Evolutionary conservation across 306 rosid genomes (phyloP), one percentile per base, ranked within the genome.

Genomic region (Cucumis melo): DNA sequence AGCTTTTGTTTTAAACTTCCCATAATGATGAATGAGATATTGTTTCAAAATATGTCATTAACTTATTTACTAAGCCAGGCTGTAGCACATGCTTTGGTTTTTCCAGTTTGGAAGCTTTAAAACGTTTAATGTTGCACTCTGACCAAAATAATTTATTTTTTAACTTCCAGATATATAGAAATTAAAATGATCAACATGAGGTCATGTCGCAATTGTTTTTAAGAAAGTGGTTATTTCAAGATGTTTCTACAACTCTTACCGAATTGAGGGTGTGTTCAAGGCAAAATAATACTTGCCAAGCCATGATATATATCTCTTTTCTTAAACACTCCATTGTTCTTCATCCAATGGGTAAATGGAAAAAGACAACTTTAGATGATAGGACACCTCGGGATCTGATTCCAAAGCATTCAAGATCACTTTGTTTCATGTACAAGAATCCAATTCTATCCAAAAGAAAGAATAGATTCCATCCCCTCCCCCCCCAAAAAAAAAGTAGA

Each of bases 381-480:
- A 21, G 39, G 57, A 24, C 36, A 46, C 58, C 1, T 21, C 0
- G n/a, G 75, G 75, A 70, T 70, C 75, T 70, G 75, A 70, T 70
- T 44, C 75, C 58, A 46, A 70, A 68, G 74, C 56, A 39, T 68
- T 12, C 56, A 21, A 68, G 23, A 68, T 13, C 53, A 32, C 56
- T 13, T 44, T 68, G 74, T 42, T 44, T 42, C 56, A 68, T 68
- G 56, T 21, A 68, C 36, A 68, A 68, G 74, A 68, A 68, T 68
- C 74, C 56, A 68, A 68, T 68, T 42, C 74, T 68, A 68, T 68
- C 36, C 36, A 68, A 68, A 7, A 21, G 74, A 68, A 32, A 68
- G 34, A 20, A 44, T n/a, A 42, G 36, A 68, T 68, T 68, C 74
- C 74, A 44, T 6, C 5, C 38, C 65, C 50, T 5, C 3, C 36